These are phyloP conservation scores for Rehmannia glutinosa DNA, from an alignment of 257 asterid species.

Conservation along the genomic window DNA sequence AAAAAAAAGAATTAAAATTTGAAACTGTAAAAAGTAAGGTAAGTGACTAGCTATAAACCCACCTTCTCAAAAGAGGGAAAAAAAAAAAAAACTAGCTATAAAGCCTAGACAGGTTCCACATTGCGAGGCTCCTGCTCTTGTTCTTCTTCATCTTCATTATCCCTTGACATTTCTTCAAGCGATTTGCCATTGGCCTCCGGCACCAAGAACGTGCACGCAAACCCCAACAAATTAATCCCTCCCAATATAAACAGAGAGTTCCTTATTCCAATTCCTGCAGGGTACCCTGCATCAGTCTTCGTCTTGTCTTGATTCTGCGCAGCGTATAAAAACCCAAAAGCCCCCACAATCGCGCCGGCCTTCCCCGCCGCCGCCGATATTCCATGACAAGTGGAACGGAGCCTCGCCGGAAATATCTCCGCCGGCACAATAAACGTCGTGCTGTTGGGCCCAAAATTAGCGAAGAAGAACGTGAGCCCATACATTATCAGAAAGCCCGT, in stretches of 20 bases:
- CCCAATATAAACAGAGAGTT: conserved; percentile 16
- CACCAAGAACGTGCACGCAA: conserved; percentile 3
- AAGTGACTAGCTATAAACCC: too few relatives aligned
- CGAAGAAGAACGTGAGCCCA: conserved; percentile 17
- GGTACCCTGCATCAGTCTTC: conserved; percentile 23
- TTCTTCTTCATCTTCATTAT: background rate
- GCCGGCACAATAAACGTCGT: conserved; percentile 30
- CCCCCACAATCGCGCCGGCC: conserved; percentile 32
- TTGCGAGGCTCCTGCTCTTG: too few relatives aligned
- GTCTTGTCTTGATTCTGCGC: conserved; percentile 17
- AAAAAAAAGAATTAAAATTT: too few relatives aligned
- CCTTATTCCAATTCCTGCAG: conserved; percentile 21
- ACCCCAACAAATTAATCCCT: conserved; percentile 15
- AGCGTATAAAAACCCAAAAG: conserved; percentile 23
- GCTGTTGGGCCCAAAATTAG: conserved; percentile 31
- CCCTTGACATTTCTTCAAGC: conserved; percentile 14
- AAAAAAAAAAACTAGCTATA: background rate
- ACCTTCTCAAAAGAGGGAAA: too few relatives aligned
- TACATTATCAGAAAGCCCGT: conserved; percentile 21
- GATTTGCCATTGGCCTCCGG: conserved; percentile 27
- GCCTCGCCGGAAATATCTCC: conserved; percentile 28
- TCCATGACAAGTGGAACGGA: conserved; percentile 27
- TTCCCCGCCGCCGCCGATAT: conserved; percentile 36
- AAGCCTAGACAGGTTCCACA: background rate
- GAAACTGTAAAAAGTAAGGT: too few relatives aligned